These are phyloP conservation scores for Ilex paraguariensis DNA, from an alignment of 305 asterid genomes.

Conservation along the genomic window DNA sequence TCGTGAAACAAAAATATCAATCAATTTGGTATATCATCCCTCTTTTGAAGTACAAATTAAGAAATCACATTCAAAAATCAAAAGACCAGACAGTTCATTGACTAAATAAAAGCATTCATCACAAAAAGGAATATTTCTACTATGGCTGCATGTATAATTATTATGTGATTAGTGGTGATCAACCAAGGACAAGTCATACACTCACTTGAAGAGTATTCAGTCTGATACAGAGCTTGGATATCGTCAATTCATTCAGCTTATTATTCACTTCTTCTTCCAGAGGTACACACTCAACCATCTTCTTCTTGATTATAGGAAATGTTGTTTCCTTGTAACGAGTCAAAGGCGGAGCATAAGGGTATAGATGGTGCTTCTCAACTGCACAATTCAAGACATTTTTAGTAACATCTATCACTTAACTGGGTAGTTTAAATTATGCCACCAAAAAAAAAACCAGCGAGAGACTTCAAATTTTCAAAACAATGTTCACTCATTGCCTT, in stretches of 20 bases:
- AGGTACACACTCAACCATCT: conserved; percentile 50
- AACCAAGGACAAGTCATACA: conserved; percentile 23
- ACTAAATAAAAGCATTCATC: background rate
- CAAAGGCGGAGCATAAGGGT: conserved; percentile 86
- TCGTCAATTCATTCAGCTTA: conserved; percentile 62
- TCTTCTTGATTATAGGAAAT: conserved; percentile 77
- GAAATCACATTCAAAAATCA: background rate
- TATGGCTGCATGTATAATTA: background rate
- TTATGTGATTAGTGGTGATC: conserved; percentile 11
- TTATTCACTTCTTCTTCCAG: conserved; percentile 53
- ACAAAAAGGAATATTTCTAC: background rate
- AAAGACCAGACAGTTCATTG: background rate
- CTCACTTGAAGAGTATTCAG: conserved; percentile 88
- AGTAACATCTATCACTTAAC: conserved; percentile 8
- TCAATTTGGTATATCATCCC: too few relatives aligned
- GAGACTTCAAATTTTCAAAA: too few relatives aligned
- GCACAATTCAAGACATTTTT: conserved; percentile 31
- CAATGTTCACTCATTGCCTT: too few relatives aligned
- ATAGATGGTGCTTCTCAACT: conserved; percentile 68
- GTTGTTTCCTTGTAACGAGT: conserved; percentile 86
- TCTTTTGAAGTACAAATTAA: background rate
- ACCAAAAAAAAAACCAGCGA: background rate
- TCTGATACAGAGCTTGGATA: conserved; percentile 83
- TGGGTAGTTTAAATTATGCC: conserved; percentile 4
- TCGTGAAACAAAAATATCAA: too few relatives aligned